Percentiles rank a stretch among this genome's conserved stretches.
Evolutionary conservation across 768 basidiomycete species (phyloP).

Genomic region (Russula abietina): DNA sequence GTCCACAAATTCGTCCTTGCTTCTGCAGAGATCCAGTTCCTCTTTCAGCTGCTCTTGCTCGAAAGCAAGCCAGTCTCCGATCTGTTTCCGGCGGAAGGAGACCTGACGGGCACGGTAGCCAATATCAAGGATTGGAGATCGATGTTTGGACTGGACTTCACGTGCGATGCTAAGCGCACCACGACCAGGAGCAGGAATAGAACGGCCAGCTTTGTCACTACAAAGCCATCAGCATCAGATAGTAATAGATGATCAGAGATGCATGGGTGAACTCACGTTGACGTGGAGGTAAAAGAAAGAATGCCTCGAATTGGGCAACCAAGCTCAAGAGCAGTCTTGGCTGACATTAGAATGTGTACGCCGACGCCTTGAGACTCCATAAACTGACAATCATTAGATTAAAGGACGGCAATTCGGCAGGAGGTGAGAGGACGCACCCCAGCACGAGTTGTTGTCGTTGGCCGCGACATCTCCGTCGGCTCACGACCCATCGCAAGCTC

Average conservation of each 20-base stretch:
- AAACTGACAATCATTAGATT: slow-evolving; percentile 43
- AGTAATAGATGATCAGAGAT: slow-evolving; percentile 3
- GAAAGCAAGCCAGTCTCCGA: slow-evolving; percentile 88
- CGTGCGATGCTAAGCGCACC: slow-evolving; percentile 88
- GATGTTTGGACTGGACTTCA: slow-evolving; percentile 72
- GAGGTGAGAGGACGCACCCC: slow-evolving; percentile 54
- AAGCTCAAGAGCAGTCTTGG: slow-evolving; percentile 90
- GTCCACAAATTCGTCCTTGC: slow-evolving; percentile 45
- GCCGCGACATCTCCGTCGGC: slow-evolving; percentile 97
- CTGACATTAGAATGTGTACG: slow-evolving; percentile 95
- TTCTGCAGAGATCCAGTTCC: slow-evolving; percentile 61
- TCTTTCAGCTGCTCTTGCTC: slow-evolving; percentile 81
- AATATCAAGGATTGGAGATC: slow-evolving; percentile 74
- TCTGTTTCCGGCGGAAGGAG: slow-evolving; percentile 90
- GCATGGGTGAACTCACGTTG: slow-evolving; percentile 55
- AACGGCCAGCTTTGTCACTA: slow-evolving; percentile 97
- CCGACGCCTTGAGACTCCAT: slow-evolving; percentile 98
- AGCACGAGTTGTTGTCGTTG: slow-evolving; percentile 90
- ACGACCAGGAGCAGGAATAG: slow-evolving; percentile 93
- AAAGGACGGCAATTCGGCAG: slow-evolving; percentile 3
- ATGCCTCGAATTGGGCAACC: slow-evolving; percentile 92
- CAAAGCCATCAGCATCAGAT: neutral
- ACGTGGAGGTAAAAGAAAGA: slow-evolving; percentile 93
- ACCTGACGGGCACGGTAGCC: slow-evolving; percentile 92
- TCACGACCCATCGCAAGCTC: slow-evolving; percentile 99